phyloP scores from a whole-genome alignment of 192 early-diverging fungal genomes.

The Mortierella alpina region DNA sequence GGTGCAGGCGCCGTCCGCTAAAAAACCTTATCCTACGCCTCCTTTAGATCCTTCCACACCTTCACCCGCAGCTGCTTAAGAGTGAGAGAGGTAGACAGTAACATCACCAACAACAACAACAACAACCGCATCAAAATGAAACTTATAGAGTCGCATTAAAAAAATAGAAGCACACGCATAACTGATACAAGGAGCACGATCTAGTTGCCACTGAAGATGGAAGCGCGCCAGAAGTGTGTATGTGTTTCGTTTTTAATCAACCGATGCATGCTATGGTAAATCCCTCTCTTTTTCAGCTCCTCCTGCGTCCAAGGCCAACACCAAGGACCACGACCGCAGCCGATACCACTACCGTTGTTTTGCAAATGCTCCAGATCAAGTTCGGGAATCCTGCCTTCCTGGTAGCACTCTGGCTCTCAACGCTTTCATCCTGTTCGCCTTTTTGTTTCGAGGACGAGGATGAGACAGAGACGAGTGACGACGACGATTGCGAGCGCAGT shows the following conservation, averaged over 20 bases:
- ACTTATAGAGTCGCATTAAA: too few species aligned
- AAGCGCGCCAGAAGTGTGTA: too few species aligned
- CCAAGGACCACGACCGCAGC: constrained; percentile 43
- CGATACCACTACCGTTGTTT: constrained; percentile 45
- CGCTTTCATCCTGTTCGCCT: neutral
- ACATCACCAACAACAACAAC: too few species aligned
- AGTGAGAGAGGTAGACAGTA: too few species aligned
- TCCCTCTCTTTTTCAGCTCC: constrained; percentile 2
- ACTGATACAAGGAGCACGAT: too few species aligned
- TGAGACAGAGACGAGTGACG: neutral
- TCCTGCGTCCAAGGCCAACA: constrained; percentile 28
- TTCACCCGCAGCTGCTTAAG: too few species aligned
- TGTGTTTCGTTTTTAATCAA: neutral
- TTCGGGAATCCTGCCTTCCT: constrained; percentile 10
- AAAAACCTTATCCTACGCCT: too few species aligned
- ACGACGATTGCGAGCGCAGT: neutral
- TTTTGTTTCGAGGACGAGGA: neutral
- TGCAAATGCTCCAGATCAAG: constrained; percentile 48
- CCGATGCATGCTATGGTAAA: neutral
- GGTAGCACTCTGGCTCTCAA: neutral
- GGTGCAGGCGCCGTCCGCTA: too few species aligned
- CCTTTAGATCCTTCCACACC: too few species aligned
- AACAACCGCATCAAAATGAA: too few species aligned
- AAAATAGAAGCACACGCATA: too few species aligned
- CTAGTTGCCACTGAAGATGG: too few species aligned